These are phyloP conservation scores for Atkinsonella hypoxylon DNA, from an alignment of 2,329 filamentous ascomycete species.

Conservation along the genomic window DNA sequence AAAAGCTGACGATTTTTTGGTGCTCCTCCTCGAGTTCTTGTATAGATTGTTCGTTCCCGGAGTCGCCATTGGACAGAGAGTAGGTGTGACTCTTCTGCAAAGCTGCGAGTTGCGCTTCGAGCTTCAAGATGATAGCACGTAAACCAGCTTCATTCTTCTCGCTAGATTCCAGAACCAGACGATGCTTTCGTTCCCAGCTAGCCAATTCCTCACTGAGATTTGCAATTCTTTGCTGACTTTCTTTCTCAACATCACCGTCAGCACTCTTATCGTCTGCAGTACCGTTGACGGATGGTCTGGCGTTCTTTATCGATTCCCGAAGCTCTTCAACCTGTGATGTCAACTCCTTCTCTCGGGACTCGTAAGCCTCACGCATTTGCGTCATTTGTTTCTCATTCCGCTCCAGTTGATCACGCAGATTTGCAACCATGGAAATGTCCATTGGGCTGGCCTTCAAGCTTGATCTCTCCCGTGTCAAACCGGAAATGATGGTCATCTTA, in stretches of 20 bases:
- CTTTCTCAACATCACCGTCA: constrained; percentile 18
- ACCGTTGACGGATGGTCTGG: constrained; percentile 7
- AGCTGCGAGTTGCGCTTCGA: constrained; percentile 50
- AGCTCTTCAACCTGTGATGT: constrained; percentile 58
- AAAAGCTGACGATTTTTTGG: constrained; percentile 42
- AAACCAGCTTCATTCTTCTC: constrained; percentile 62
- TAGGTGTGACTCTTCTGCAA: constrained; percentile 39
- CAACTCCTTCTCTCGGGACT: constrained; percentile 64
- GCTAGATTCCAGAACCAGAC: constrained; percentile 56
- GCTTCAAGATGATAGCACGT: constrained; percentile 56
- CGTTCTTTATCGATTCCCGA: constrained; percentile 38
- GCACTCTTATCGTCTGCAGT: constrained; percentile 15
- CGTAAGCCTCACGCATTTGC: constrained; percentile 59
- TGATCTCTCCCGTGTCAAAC: constrained; percentile 81
- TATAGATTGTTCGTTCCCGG: constrained; percentile 27
- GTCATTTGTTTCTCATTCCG: constrained; percentile 74
- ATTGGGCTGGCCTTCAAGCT: constrained; percentile 76
- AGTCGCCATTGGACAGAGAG: constrained; percentile 28
- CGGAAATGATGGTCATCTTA: constrained; percentile 92
- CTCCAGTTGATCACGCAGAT: constrained; percentile 77
- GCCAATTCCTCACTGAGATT: constrained; percentile 60
- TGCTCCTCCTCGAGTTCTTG: constrained; percentile 42
- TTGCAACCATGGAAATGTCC: constrained; percentile 82
- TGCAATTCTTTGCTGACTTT: constrained; percentile 38
- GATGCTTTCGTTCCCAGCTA: constrained; percentile 67